These are phyloP conservation scores for Orbilia ellipsospora DNA, from an alignment of 2,329 filamentous ascomycete species.

Conservation along the genomic window DNA sequence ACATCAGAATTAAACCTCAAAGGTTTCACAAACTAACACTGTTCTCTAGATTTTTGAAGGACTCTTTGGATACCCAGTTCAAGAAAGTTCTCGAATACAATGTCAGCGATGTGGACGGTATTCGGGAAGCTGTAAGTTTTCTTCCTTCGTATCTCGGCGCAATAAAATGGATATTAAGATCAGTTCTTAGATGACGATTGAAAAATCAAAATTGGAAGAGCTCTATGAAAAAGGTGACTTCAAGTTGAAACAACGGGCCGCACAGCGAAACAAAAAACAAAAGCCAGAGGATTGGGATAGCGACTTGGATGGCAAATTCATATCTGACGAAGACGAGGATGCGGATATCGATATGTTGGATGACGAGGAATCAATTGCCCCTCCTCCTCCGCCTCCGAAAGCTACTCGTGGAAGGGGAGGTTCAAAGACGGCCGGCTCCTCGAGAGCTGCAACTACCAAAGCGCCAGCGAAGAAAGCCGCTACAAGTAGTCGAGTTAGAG, in stretches of 20 bases:
- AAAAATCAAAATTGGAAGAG: conserved; percentile 76
- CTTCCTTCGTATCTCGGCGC: neutral
- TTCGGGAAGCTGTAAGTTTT: conserved; percentile 69
- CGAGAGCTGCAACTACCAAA: conserved; percentile 60
- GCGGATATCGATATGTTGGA: conserved; percentile 64
- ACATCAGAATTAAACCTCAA: conserved; percentile 63
- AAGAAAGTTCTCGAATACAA: conserved; percentile 75
- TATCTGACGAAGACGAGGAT: conserved; percentile 69
- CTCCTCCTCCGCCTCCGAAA: conserved; percentile 61
- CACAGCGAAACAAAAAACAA: conserved; percentile 68
- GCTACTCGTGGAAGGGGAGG: conserved; percentile 45
- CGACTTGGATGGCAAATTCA: conserved; percentile 89
- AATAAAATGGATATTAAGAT: neutral
- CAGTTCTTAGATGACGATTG: conserved; percentile 71
- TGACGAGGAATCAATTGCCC: conserved; percentile 61
- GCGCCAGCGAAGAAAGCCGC: conserved; percentile 60
- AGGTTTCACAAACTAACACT: conserved; percentile 55
- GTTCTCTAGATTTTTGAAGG: conserved; percentile 72
- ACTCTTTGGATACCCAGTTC: conserved; percentile 76
- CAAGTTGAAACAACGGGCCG: conserved; percentile 63
- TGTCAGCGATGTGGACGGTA: conserved; percentile 74
- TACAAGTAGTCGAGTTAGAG: conserved; percentile 59
- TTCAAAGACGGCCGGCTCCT: conserved; percentile 55
- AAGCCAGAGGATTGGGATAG: conserved; percentile 86
- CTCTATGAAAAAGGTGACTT: conserved; percentile 74